Conservation (phyloP, 179 eudicot species). For the Vitellaria paradoxa region DNA sequence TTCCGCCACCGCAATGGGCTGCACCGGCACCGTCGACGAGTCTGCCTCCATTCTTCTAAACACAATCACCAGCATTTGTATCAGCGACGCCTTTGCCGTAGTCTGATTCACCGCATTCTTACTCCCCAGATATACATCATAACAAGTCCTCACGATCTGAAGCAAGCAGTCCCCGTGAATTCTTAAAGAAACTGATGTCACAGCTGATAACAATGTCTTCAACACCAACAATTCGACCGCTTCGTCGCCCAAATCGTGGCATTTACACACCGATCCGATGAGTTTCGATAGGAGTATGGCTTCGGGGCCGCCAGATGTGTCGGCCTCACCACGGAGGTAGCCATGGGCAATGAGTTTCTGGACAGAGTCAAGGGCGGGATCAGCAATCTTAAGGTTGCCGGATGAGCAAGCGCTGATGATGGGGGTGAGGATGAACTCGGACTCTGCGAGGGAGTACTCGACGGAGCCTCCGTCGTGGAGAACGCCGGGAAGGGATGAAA, state of each 20-base stretch:
- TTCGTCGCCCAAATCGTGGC: constrained; percentile 63
- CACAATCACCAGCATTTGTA: constrained; percentile 93
- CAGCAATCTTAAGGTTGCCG: constrained; percentile 61
- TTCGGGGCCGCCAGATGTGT: constrained; percentile 53
- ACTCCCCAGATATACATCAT: constrained; percentile 76
- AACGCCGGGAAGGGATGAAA: constrained; percentile 46
- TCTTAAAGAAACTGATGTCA: constrained; percentile 67
- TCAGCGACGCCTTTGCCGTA: constrained; percentile 88
- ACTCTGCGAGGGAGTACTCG: constrained; percentile 63
- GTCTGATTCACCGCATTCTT: constrained; percentile 92
- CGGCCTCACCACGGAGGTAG: constrained; percentile 75
- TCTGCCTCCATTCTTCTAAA: constrained; percentile 97
- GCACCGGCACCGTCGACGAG: constrained; percentile 77
- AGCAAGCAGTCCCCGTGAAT: constrained; percentile 88
- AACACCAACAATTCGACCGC: constrained; percentile 60
- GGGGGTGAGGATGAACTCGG: constrained; percentile 68
- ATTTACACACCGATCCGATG: constrained; percentile 65
- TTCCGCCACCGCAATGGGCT: constrained; percentile 97
- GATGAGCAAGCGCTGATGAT: constrained; percentile 53
- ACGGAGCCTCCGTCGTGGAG: constrained; percentile 51
- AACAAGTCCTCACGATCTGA: constrained; percentile 75
- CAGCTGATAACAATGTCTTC: constrained; percentile 68
- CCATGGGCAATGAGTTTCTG: constrained; percentile 80
- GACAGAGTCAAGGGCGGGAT: constrained; percentile 61
- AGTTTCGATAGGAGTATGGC: constrained; percentile 48